Conservation (phyloP, 495 filamentous ascomycete species). For the Talaromyces adpressus region DNA sequence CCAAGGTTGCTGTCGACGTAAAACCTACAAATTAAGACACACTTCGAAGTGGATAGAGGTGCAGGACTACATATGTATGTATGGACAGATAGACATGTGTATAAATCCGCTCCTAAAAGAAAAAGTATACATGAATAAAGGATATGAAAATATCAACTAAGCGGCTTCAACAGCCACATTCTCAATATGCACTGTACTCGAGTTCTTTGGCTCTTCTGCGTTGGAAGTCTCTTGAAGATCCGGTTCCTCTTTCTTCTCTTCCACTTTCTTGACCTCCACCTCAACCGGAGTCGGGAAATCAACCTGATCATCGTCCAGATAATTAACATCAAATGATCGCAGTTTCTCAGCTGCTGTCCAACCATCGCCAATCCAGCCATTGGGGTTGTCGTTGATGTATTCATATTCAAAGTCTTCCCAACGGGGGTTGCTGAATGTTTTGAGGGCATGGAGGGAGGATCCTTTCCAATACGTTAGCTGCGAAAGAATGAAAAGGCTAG, state of each 20-base stretch:
- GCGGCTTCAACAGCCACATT: background rate
- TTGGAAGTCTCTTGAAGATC: background rate
- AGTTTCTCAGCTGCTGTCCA: slow-evolving; percentile 35
- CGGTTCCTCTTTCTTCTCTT: background rate
- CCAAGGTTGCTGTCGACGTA: too few species aligned
- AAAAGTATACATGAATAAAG: background rate
- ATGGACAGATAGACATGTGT: background rate
- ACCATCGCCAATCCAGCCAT: slow-evolving; percentile 35
- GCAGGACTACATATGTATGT: background rate
- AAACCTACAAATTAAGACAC: too few species aligned
- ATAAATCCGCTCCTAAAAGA: background rate
- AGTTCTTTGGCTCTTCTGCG: background rate
- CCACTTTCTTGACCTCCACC: background rate
- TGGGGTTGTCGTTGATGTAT: slow-evolving; percentile 29
- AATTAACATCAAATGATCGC: slow-evolving; percentile 27
- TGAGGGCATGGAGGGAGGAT: slow-evolving; percentile 33
- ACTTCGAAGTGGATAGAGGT: background rate
- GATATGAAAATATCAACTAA: background rate
- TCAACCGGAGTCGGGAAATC: slow-evolving; percentile 23
- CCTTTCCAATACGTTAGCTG: slow-evolving; percentile 14
- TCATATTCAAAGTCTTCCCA: slow-evolving; percentile 39
- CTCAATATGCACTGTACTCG: background rate
- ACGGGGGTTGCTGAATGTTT: slow-evolving; percentile 25
- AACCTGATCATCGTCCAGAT: slow-evolving; percentile 32
- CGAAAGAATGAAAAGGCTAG: background rate